A percentile compares a stretch with the other conserved stretches of the same genome.
These are phyloP conservation scores for Lactifluus pinguis DNA, from an alignment of 768 basidiomycete species.

Conservation along the genomic window DNA sequence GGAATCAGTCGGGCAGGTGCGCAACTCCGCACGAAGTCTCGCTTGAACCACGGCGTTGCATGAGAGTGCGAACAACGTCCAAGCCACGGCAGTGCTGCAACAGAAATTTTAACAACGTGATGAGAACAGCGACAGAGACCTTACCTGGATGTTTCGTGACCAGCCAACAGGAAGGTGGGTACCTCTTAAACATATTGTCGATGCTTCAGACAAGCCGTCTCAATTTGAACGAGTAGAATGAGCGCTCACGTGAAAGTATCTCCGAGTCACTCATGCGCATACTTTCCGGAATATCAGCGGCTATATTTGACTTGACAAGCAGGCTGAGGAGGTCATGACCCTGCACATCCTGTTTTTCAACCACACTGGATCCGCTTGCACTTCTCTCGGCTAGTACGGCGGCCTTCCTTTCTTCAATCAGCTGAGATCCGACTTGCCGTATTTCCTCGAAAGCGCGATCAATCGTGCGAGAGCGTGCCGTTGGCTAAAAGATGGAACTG, in stretches of 20 bases:
- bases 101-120: not conserved
- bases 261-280: constrained; percentile 27
- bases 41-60: constrained; percentile 26
- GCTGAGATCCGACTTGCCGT: constrained; percentile 35
- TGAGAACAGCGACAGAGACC: not conserved
- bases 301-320: constrained; percentile 24
- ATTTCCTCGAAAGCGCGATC: constrained; percentile 34
- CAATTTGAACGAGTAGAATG: not conserved
- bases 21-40: constrained; percentile 28
- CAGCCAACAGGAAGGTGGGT: constrained; percentile 26
- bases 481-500: constrained; percentile 21
- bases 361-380: not conserved
- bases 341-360: constrained; percentile 16
- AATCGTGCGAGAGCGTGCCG: constrained; percentile 15
- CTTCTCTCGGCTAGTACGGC: constrained; percentile 10
- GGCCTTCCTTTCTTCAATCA: no score
- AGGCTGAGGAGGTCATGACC: constrained; percentile 18
- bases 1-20: constrained; percentile 12
- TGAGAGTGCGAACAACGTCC: constrained; percentile 28
- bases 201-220: no score
- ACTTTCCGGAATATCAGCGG: constrained; percentile 21
- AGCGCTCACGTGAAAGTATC: constrained; percentile 23
- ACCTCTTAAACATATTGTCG: constrained; percentile 21
- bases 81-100: constrained; percentile 25
- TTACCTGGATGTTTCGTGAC: constrained; percentile 23